Base-by-base conservation (phyloP, 2,329 filamentous ascomycete genomes). In the Fusarium longipes region DNA sequence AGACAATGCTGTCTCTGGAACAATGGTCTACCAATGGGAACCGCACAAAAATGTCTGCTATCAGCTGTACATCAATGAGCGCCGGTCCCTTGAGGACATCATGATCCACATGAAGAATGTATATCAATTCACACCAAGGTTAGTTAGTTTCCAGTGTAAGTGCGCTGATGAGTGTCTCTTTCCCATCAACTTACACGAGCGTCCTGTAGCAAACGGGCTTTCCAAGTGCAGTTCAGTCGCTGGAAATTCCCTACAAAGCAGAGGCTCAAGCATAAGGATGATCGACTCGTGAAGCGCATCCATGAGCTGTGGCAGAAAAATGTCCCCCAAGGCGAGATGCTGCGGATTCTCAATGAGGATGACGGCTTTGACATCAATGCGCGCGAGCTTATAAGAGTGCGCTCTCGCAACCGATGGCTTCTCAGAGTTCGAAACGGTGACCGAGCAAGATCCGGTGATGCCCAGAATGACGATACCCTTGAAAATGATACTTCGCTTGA, bases 161-260 rank as follows among this genome's bases (percentile, higher is more conserved):
- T 57, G 38, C 35, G 29, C 17, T 43, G 22, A 25, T 25, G 17
- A 25, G 30, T 25, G 22, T 17, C n/a, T 14, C 25, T 7, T 15
- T 42, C 35, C 29, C 12, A 18, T 63, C 33, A 30, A 57, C 66
- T 64, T 49, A 67, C 49, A 67, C 36, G 24, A 7, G 11, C 17
- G 20, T 38, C 29, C 45, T 15, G 18, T 77, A 92, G 91, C 77
- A 93, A 92, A 81, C 89, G 91, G 62, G 89, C 90, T 40, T 93
- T 90, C 64, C 91, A 93, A 77, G 88, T 84, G 5, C 90, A 93
- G 70, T 92, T 93, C 78, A 90, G 89, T 74, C 84, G 87, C 75
- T 96, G 93, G 93, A 86, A 87, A 9, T 95, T 96, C 70, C 91
- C 92, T 15, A 87, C 85, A 58, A 93, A 93, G 76, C 88, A 91